These are phyloP conservation scores for Quercus wislizeni DNA, from an alignment of 306 rosid species.

Conservation along the genomic window DNA sequence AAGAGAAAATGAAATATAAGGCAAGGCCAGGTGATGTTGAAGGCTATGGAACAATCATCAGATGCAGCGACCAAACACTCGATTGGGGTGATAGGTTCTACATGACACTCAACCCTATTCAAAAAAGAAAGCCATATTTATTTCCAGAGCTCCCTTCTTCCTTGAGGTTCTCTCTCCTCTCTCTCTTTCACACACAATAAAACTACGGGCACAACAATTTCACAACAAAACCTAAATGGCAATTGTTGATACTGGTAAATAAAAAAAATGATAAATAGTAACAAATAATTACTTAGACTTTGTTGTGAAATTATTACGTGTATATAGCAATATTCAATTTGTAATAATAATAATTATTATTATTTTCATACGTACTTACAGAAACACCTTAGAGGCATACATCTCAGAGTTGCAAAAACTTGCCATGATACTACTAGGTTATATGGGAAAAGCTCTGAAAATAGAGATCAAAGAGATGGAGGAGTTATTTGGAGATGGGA, in stretches of 20 bases:
- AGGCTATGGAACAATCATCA: constrained; percentile 61
- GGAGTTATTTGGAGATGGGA: constrained; percentile 56
- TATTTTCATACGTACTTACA: not conserved
- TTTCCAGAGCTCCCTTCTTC: constrained; percentile 51
- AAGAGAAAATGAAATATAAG: constrained; percentile 55
- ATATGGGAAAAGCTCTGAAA: constrained; percentile 45
- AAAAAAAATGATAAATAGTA: too few species aligned
- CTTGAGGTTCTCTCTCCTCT: constrained; percentile 36
- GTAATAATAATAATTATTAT: too few species aligned
- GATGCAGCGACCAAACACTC: constrained; percentile 53
- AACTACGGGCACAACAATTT: too few species aligned
- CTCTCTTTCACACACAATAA: too few species aligned
- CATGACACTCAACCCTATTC: constrained; percentile 52
- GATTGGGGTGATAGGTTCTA: constrained; percentile 87
- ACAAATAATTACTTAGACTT: too few species aligned
- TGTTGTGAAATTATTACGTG: too few species aligned
- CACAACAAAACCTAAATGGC: too few species aligned
- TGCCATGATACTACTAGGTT: constrained; percentile 36
- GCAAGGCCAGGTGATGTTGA: constrained; percentile 58
- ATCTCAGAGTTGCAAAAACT: constrained; percentile 36
- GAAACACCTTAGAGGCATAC: constrained; percentile 59
- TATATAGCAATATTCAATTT: too few species aligned
- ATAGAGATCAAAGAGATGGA: constrained; percentile 44
- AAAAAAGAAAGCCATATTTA: constrained; percentile 56
- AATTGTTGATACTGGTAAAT: too few species aligned